Evolutionary conservation across 495 filamentous ascomycete species (phyloP).

Genomic region (Aspergillus egyptiacus): DNA sequence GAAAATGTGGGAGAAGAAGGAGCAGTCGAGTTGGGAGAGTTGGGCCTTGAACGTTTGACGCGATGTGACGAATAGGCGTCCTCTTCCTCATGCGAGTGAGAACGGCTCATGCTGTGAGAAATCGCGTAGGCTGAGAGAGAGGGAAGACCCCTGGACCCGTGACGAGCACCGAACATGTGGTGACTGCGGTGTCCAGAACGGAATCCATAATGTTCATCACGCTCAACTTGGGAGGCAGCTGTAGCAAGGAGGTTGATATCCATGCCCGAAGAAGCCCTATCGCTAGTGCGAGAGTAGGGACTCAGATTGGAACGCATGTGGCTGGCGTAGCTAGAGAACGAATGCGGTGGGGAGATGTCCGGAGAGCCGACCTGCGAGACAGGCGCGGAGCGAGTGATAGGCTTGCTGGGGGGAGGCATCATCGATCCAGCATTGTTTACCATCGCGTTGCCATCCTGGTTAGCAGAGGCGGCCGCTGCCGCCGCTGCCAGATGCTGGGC

Average conservation of each 20-base stretch:
- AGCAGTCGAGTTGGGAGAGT: constrained; percentile 89
- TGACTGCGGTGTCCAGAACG: constrained; percentile 37
- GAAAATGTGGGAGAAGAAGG: constrained; percentile 98
- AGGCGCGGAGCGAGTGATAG: constrained; percentile 78
- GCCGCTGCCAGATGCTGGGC: constrained; percentile 58
- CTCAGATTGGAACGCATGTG: constrained; percentile 57
- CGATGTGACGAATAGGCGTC: constrained; percentile 59
- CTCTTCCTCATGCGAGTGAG: constrained; percentile 84
- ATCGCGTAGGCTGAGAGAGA: constrained; percentile 78
- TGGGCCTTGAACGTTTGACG: constrained; percentile 82
- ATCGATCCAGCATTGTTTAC: constrained; percentile 46
- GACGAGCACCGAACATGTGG: constrained; percentile 52
- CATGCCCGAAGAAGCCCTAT: constrained; percentile 48
- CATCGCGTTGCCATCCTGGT: constrained; percentile 46
- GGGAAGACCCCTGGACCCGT: constrained; percentile 56
- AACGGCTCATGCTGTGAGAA: constrained; percentile 77
- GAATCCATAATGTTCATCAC: constrained; percentile 56
- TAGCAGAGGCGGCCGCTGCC: constrained; percentile 49
- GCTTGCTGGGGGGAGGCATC: constrained; percentile 72
- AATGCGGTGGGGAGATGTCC: constrained; percentile 92
- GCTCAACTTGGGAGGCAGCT: constrained; percentile 82
- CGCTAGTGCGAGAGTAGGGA: constrained; percentile 55
- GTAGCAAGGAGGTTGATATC: constrained; percentile 89
- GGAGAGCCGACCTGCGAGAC: constrained; percentile 84
- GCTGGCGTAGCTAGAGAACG: constrained; percentile 69